A percentile compares a stretch with the other conserved stretches of the same genome.
These are phyloP conservation scores for Oidium heveae DNA, from an alignment of 2,329 filamentous ascomycete species.

Conservation along the genomic window DNA sequence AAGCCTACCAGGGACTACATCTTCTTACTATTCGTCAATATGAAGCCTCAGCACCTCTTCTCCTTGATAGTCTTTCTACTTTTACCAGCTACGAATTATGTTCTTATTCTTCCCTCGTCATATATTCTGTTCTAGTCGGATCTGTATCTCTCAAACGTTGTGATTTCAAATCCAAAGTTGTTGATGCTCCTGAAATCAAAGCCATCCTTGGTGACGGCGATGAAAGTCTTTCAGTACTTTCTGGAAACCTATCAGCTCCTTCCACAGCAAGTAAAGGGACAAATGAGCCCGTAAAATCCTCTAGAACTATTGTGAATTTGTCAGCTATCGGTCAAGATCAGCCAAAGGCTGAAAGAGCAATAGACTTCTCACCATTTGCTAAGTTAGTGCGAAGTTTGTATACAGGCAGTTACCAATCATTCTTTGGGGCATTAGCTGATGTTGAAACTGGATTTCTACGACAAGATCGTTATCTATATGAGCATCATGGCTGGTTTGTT, in stretches of 20 bases:
- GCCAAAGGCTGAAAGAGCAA: constrained; percentile 51
- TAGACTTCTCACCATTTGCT: constrained; percentile 76
- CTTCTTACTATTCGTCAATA: constrained; percentile 82
- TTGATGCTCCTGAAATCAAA: constrained; percentile 94
- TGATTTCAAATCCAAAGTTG: constrained; percentile 97
- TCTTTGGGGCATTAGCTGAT: constrained; percentile 69
- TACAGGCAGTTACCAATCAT: constrained; percentile 76
- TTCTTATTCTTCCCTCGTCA: constrained; percentile 81
- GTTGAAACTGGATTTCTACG: constrained; percentile 89
- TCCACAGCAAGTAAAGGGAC: constrained; percentile 60
- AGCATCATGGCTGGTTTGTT: constrained; percentile 94
- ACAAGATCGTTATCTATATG: constrained; percentile 81
- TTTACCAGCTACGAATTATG: constrained; percentile 98
- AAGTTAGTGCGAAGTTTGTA: constrained; percentile 81
- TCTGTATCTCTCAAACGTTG: constrained; percentile 87
- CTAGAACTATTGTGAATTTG: constrained; percentile 61
- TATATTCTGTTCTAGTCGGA: constrained; percentile 86
- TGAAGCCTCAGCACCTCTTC: constrained; percentile 65
- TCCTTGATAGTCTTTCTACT: constrained; percentile 90
- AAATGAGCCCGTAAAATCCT: constrained; percentile 31
- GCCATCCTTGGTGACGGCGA: constrained; percentile 79
- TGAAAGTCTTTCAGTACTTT: constrained; percentile 63
- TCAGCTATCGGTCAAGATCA: constrained; percentile 55
- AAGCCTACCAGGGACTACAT: constrained; percentile 92
- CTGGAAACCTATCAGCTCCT: constrained; percentile 57